Percentiles rank a stretch among this genome's conserved stretches.
phyloP scores from a whole-genome alignment of 2,329 filamentous ascomycete species.

The Hypocreales sp. region DNA sequence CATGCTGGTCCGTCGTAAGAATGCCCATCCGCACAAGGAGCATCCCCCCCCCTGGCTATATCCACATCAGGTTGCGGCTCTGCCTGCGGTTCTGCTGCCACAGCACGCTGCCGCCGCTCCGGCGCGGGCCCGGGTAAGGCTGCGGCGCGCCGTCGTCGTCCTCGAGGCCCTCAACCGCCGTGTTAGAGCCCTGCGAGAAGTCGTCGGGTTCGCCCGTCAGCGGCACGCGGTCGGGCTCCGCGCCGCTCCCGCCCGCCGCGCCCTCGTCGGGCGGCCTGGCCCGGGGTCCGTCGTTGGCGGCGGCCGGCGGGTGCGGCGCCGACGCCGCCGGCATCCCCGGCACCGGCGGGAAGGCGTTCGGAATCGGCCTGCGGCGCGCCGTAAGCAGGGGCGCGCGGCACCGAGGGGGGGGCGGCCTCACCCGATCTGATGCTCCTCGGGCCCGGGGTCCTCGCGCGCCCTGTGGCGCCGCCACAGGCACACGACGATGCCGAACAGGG shows the following conservation, averaged over 20 bases:
- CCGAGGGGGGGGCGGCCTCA: constrained; percentile 12
- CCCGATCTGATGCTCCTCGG: constrained; percentile 28
- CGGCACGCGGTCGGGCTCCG: constrained; percentile 21
- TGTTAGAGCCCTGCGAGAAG: constrained; percentile 25
- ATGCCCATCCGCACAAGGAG: too few species aligned
- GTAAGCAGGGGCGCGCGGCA: too few species aligned
- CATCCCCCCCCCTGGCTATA: too few species aligned
- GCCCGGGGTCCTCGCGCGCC: constrained; percentile 24
- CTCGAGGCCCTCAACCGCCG: constrained; percentile 21
- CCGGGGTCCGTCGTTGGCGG: too few species aligned
- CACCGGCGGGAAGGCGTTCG: too few species aligned
- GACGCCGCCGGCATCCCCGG: too few species aligned
- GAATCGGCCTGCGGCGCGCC: too few species aligned
- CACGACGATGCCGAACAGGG: constrained; percentile 26
- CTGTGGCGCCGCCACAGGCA: constrained; percentile 27
- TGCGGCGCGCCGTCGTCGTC: constrained; percentile 13
- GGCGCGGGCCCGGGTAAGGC: constrained; percentile 8
- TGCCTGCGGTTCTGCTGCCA: constrained; percentile 39
- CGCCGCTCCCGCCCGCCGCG: too few species aligned
- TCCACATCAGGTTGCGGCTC: constrained; percentile 31
- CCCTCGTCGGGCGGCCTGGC: constrained; percentile 1
- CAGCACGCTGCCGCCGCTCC: constrained; percentile 24
- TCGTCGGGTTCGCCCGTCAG: constrained; percentile 27
- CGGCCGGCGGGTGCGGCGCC: too few species aligned
- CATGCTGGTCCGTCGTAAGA: too few species aligned